Evolutionary conservation across 352 stramenopile species (phyloP), one percentile per base, ranked within the genome.

Genomic region (Phytophthora sojae): DNA sequence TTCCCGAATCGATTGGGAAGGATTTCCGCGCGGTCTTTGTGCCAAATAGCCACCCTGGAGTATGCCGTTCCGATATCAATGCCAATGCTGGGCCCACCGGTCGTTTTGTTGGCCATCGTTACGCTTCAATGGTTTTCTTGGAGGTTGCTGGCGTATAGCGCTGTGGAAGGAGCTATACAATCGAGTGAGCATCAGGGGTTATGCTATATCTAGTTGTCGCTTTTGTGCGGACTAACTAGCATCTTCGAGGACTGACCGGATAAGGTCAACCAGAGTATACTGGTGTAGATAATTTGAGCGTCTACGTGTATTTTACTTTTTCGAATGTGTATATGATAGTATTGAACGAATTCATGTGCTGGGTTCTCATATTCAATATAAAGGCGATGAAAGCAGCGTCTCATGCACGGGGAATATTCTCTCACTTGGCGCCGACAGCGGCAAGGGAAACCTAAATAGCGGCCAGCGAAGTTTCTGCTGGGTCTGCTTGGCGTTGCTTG

Each of bases 11-110:
- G 29, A 9, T 29, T 29, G 7, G 45, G 45, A 17, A 52, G 45
- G 45, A 26, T 29, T 29, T 52, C 45, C 19, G 29, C 45, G n/a
- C 45, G 45, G 19, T 52, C 45, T 7, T 52, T 17, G 2, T 29
- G 45, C 45, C 45, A 52, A 15, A 52, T 19, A 15, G n/a, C 45
- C n/a, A 52, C 45, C 6, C 45, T 25, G 8, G 11, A 52, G 45
- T 25, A 29, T 52, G 45, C 19, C 45, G 45, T 52, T 6, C 45
- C 45, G 15, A 29, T 52, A 52, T 52, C 45, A 19, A 52, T 52
- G 19, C 45, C 45, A 9, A 52, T 52, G 19, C 45, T 52, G 45
- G 19, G 45, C 3, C 42, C 6, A 50, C 17, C 17, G 23, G 6
- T 11, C 2, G 45, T 52, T 6, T 14, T 52, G 45, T n/a, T 50